Evolutionary conservation across 257 asterid species (phyloP).

Genomic region (Solanum corneliomulleri): DNA sequence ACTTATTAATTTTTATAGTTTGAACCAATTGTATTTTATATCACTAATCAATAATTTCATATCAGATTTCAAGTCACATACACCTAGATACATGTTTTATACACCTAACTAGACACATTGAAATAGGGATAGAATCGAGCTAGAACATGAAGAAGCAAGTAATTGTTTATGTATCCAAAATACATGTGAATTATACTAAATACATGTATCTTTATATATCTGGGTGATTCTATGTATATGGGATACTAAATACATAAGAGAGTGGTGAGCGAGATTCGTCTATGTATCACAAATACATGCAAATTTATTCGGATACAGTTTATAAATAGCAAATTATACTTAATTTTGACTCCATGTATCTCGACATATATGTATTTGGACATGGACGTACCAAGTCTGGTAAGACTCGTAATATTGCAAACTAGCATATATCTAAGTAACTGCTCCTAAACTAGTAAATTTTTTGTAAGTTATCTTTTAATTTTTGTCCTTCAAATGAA

Average conservation of each 20-base stretch:
- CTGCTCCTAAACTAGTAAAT: background rate
- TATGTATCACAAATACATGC: accelerated
- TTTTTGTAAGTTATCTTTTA: background rate
- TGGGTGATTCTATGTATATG: background rate
- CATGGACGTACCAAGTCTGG: background rate
- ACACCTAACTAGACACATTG: background rate
- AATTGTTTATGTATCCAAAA: background rate
- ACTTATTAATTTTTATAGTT: background rate
- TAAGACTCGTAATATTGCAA: background rate
- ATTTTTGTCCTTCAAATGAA: background rate
- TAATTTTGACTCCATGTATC: background rate
- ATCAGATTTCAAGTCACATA: background rate
- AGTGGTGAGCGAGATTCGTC: background rate
- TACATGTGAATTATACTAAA: background rate
- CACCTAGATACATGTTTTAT: background rate
- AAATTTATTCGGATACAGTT: no score
- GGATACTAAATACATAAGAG: background rate
- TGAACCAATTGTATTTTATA: no score
- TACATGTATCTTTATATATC: background rate
- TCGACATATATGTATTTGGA: no score
- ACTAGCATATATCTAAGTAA: background rate
- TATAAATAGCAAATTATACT: background rate
- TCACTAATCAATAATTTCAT: background rate
- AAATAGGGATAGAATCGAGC: background rate
- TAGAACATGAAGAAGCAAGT: background rate